phyloP scores from a whole-genome alignment of 2,329 filamentous ascomycete genomes.

The Xylariaceae sp. region DNA sequence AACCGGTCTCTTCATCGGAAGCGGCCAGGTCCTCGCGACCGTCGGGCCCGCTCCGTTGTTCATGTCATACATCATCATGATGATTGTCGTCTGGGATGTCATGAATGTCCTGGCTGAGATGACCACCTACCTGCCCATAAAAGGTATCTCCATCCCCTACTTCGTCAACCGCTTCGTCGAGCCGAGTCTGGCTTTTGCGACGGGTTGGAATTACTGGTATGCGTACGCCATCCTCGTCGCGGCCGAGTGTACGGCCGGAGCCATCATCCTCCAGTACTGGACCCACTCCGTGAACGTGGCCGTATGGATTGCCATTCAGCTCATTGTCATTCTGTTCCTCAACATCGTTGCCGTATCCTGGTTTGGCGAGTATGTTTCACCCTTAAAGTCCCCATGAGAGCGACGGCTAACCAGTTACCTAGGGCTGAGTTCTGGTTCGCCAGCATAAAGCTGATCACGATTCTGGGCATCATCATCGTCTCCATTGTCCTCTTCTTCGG shows the following conservation, averaged over 20 bases:
- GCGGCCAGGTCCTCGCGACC: conserved; percentile 49
- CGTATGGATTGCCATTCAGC: conserved; percentile 56
- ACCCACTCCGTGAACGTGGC: conserved; percentile 45
- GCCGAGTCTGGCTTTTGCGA: conserved; percentile 50
- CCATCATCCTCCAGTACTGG: conserved; percentile 59
- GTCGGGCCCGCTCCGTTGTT: conserved; percentile 62
- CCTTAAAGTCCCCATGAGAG: too few species aligned
- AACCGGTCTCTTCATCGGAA: conserved; percentile 60
- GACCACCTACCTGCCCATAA: conserved; percentile 50
- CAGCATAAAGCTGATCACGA: conserved; percentile 55
- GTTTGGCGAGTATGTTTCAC: conserved; percentile 46
- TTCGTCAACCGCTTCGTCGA: conserved; percentile 53
- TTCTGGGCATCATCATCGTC: conserved; percentile 52
- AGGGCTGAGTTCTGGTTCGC: conserved; percentile 56
- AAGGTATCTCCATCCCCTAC: conserved; percentile 53
- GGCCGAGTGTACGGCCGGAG: conserved; percentile 53
- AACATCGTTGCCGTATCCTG: conserved; percentile 53
- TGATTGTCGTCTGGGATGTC: conserved; percentile 47
- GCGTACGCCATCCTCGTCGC: conserved; percentile 54
- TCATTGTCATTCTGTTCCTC: conserved; percentile 48
- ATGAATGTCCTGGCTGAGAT: conserved; percentile 54
- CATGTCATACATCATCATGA: conserved; percentile 60
- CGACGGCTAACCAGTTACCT: not conserved
- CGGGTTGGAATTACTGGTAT: conserved; percentile 60
- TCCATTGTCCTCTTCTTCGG: conserved; percentile 53